A percentile compares a stretch with the other conserved stretches of the same genome.
These are phyloP conservation scores for Candida montana DNA, from an alignment of 805 yeast genomes.

Conservation along the genomic window DNA sequence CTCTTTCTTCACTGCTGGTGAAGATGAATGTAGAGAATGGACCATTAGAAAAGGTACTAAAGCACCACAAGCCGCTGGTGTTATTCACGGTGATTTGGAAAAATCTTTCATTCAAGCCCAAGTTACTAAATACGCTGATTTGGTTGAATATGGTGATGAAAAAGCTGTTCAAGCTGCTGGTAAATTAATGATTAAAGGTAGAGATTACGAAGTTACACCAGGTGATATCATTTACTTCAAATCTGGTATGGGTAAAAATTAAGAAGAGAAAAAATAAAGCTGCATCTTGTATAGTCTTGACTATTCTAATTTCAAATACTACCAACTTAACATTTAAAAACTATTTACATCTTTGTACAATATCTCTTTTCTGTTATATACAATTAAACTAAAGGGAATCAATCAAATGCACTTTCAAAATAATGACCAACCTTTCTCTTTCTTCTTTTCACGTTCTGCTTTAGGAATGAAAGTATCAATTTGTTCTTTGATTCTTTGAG, in stretches of 20 bases:
- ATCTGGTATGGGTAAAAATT: conserved; percentile 82
- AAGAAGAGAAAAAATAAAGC: not conserved
- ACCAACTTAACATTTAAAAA: not conserved
- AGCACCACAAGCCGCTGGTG: conserved; percentile 99
- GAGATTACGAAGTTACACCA: conserved; percentile 90
- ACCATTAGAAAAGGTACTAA: conserved; percentile 86
- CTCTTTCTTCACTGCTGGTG: conserved; percentile 94
- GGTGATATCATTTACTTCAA: conserved; percentile 90
- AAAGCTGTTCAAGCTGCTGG: conserved; percentile 80
- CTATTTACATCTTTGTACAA: not conserved
- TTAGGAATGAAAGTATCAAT: conserved; percentile 71
- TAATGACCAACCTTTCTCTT: conserved; percentile 49
- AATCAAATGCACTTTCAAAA: conserved; percentile 10
- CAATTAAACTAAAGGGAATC: not conserved
- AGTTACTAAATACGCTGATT: conserved; percentile 79
- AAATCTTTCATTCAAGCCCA: conserved; percentile 93
- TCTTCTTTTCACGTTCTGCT: conserved; percentile 60
- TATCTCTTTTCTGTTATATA: not conserved
- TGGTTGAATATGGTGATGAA: conserved; percentile 77
- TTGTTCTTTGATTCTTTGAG: conserved; percentile 68
- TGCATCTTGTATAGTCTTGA: not conserved
- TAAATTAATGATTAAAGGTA: conserved; percentile 86
- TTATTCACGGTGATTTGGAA: conserved; percentile 92
- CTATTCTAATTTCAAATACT: not conserved
- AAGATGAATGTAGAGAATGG: conserved; percentile 98